Conservation (phyloP, 2,329 filamentous ascomycete genomes). For the Scedosporium apiospermum region DNA sequence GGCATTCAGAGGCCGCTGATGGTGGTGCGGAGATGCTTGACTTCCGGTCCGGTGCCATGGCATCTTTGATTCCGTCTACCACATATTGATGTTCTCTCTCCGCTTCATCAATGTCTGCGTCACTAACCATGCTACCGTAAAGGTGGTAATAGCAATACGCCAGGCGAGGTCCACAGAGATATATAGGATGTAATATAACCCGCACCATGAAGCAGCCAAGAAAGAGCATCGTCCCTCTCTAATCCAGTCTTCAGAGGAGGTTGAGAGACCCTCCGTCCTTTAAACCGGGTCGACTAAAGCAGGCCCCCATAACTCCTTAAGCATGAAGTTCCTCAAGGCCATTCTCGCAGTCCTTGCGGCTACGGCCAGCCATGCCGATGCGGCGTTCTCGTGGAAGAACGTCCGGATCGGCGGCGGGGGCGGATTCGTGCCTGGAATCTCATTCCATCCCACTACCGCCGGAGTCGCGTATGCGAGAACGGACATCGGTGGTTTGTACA, state of each 20-base stretch:
- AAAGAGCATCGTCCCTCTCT: too few relatives aligned
- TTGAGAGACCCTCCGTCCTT: too few relatives aligned
- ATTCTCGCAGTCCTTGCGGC: slow-evolving; percentile 7
- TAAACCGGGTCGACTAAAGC: too few relatives aligned
- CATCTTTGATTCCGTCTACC: not conserved
- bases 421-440: slow-evolving; percentile 45
- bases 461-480: slow-evolving; percentile 46
- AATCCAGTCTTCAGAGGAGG: not conserved
- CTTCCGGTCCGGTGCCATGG: too few relatives aligned
- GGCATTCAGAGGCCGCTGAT: not conserved
- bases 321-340: not conserved
- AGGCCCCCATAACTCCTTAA: too few relatives aligned
- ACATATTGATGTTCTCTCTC: not conserved
- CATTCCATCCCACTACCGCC: slow-evolving; percentile 42
- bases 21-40: too few relatives aligned
- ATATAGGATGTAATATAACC: not conserved
- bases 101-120: not conserved
- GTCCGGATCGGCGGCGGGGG: slow-evolving; percentile 45
- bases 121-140: too few relatives aligned
- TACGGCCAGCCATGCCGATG: slow-evolving; percentile 16
- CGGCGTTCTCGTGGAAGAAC: slow-evolving; percentile 35
- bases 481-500: slow-evolving; percentile 48
- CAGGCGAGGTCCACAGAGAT: not conserved
- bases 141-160: not conserved
- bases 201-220: not conserved